Evolutionary conservation across 1,284 basidiomycete species (phyloP).

Genomic region (Irpex sp.): DNA sequence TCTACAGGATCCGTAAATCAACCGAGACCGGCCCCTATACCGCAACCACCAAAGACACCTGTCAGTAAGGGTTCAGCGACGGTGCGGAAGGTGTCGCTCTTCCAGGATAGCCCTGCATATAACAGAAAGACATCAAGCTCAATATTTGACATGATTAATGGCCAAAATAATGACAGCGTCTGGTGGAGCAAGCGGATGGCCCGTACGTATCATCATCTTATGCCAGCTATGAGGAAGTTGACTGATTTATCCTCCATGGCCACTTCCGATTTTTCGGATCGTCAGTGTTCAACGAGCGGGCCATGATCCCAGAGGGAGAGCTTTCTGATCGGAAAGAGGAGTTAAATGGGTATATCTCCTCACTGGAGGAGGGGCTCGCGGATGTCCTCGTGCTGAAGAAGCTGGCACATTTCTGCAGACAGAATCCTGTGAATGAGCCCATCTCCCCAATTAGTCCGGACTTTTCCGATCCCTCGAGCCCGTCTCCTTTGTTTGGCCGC

Average conservation of each 20-base stretch:
- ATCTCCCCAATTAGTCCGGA: conserved; percentile 38
- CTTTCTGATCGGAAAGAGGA: conserved; percentile 40
- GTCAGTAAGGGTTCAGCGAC: conserved; percentile 51
- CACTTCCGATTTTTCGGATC: conserved; percentile 11
- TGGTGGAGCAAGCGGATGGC: conserved; percentile 77
- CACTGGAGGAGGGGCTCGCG: conserved; percentile 49
- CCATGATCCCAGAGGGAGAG: conserved; percentile 35
- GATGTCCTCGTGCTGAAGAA: conserved; percentile 54
- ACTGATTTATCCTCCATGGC: background rate
- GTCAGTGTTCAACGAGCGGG: conserved; percentile 49
- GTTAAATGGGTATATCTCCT: conserved; percentile 47
- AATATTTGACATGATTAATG: conserved; percentile 61
- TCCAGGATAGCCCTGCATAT: conserved; percentile 68
- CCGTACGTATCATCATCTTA: conserved; percentile 39
- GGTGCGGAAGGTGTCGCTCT: conserved; percentile 72
- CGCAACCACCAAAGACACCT: conserved; percentile 55
- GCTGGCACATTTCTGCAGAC: conserved; percentile 56
- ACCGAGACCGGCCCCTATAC: conserved; percentile 2
- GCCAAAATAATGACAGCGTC: conserved; percentile 58
- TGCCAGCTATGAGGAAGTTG: conserved; percentile 8
- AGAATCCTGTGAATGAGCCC: conserved; percentile 49
- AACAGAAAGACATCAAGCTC: conserved; percentile 48
- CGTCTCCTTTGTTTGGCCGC: conserved; percentile 21
- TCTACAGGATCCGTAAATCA: conserved; percentile 20
- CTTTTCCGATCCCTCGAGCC: conserved; percentile 38